Percentiles rank a stretch among this genome's conserved stretches.
These are phyloP conservation scores for Daedaleopsis sinensis DNA, from an alignment of 768 basidiomycete species.

Conservation along the genomic window DNA sequence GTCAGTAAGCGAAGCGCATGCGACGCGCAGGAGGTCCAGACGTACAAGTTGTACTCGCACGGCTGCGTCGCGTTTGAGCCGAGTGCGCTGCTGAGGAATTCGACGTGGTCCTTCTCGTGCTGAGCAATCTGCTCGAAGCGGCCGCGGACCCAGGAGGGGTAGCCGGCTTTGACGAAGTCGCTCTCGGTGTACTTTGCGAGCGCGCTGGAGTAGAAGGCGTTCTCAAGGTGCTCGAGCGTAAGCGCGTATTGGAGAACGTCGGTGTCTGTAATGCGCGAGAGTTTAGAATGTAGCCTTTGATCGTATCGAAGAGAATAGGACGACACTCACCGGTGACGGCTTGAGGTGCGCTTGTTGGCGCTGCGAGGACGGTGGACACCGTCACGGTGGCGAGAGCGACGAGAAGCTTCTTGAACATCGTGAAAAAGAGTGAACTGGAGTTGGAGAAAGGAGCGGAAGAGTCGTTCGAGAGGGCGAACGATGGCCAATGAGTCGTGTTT, in stretches of 20 bases:
- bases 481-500: no score
- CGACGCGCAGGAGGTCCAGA: background rate
- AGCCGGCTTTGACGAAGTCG: conserved; percentile 53
- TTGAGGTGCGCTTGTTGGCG: conserved; percentile 6
- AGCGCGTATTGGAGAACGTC: conserved; percentile 51
- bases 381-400: conserved; percentile 13
- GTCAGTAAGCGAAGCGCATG: background rate
- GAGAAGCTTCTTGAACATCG: conserved; percentile 12
- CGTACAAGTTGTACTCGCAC: conserved; percentile 67
- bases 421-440: no score
- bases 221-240: conserved; percentile 50
- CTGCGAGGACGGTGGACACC: conserved; percentile 18
- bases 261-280: conserved; percentile 17
- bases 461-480: no score
- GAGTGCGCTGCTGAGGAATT: conserved; percentile 49
- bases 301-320: background rate
- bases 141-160: conserved; percentile 49
- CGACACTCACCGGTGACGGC: conserved; percentile 10
- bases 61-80: conserved; percentile 48
- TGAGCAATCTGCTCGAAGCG: conserved; percentile 54
- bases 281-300: no score
- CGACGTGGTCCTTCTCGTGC: conserved; percentile 60
- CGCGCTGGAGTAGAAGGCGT: conserved; percentile 45
- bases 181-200: conserved; percentile 48
- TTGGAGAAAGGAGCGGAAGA: no score